phyloP scores from a whole-genome alignment of 2,329 filamentous ascomycete species.

The Pseudocercospora fijiensis region DNA sequence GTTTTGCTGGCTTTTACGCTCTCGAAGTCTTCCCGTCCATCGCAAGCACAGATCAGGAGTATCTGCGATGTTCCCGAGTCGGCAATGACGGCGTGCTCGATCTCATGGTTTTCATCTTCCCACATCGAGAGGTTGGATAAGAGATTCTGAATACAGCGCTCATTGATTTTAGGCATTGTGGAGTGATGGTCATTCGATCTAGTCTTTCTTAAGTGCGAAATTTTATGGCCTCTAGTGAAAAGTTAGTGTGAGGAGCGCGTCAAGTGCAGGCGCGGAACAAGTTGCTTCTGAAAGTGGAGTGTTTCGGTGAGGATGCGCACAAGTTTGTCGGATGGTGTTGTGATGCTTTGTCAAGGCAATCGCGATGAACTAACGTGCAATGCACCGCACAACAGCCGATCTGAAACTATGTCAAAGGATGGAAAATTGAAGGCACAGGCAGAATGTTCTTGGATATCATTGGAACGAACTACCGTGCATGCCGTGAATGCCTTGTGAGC shows the following conservation, averaged over 20 bases:
- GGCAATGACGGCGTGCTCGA: neutral
- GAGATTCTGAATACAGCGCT: neutral
- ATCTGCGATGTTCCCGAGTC: neutral
- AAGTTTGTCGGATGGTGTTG: neutral
- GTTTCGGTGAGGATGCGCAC: neutral
- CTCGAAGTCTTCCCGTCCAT: neutral
- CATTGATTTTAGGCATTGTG: neutral
- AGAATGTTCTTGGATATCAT: slow-evolving; percentile 6
- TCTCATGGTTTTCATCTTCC: neutral
- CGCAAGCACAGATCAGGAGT: neutral
- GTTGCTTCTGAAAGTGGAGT: neutral
- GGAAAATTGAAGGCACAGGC: neutral
- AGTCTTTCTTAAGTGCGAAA: neutral
- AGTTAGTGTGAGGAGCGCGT: neutral
- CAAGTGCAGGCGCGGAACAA: neutral
- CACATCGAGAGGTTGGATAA: neutral
- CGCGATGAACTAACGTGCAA: neutral
- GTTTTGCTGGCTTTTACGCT: neutral
- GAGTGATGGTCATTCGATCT: neutral
- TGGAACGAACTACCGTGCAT: slow-evolving; percentile 4
- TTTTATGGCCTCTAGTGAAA: neutral
- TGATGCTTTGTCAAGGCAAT: neutral
- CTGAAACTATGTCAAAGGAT: neutral
- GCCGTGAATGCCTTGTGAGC: slow-evolving; percentile 7
- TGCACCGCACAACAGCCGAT: neutral